A percentile compares a stretch with the other conserved stretches of the same genome.
These are phyloP conservation scores for Petunia secreta DNA, from an alignment of 257 asterid genomes.

Conservation along the genomic window DNA sequence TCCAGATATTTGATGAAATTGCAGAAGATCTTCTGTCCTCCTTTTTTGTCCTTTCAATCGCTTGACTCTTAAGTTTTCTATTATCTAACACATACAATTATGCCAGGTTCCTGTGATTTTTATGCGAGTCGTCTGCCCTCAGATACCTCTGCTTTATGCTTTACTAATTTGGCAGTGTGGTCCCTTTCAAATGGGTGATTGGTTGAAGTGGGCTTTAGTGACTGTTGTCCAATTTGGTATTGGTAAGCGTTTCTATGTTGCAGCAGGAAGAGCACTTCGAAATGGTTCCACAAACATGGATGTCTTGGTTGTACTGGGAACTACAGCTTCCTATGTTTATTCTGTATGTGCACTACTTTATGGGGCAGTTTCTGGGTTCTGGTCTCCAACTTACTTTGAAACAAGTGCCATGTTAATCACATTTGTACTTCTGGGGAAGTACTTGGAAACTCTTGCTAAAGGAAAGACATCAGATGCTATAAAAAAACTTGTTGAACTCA, in stretches of 20 bases:
- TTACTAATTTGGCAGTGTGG: constrained; percentile 86
- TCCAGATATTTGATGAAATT: background rate
- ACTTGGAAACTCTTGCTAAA: constrained; percentile 91
- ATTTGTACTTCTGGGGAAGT: constrained; percentile 91
- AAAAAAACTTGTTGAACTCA: constrained; percentile 89
- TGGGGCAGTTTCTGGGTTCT: constrained; percentile 90
- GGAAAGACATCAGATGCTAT: constrained; percentile 99
- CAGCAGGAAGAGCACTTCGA: constrained; percentile 96
- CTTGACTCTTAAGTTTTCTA: background rate
- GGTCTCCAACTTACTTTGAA: constrained; percentile 95
- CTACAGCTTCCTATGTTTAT: constrained; percentile 94
- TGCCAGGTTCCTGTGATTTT: constrained; percentile 88
- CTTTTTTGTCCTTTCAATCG: constrained; percentile 8
- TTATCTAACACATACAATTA: constrained; percentile 30
- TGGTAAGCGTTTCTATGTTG: constrained; percentile 96
- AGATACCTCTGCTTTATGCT: constrained; percentile 82
- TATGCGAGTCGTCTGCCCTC: constrained; percentile 92
- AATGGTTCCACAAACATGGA: constrained; percentile 99
- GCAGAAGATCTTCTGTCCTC: background rate
- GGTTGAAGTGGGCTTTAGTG: constrained; percentile 94
- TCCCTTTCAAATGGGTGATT: constrained; percentile 97
- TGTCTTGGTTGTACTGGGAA: constrained; percentile 95
- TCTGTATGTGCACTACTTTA: constrained; percentile 87
- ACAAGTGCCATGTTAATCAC: constrained; percentile 98
- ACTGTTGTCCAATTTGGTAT: constrained; percentile 84